Base-by-base conservation (phyloP, 2,329 filamentous ascomycete genomes). In the Alternaria incomplexa region DNA sequence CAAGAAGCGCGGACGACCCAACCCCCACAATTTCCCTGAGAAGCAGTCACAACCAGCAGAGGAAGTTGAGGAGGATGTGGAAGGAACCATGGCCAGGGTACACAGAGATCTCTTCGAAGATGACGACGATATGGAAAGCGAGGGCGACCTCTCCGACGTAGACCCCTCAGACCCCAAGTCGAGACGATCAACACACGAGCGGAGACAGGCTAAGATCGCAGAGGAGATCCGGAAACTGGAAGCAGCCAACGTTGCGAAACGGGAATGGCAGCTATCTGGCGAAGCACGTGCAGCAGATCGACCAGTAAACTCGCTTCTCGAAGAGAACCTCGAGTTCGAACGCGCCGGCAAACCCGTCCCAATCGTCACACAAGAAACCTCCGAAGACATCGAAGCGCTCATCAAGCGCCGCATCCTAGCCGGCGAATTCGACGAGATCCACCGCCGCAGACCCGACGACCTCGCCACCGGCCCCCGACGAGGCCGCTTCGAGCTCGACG, bases 291-390 rank as follows among this genome's bases (percentile, higher is more conserved):
- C 93, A 2, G 85, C 85, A 1, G 93, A 96, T 70, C 88, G 96
- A 36, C 96, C 96, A 0, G 78, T 93, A 57, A 98, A 99, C 83
- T 97, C 95, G 1, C 86, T 99, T 3, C 88, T 99, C 1, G 94
- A 98, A 77, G 89, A 98, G 81, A 93, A 98, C 73, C 87, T 99
- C 25, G 95, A 98, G 69, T 99, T 98, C 76, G 96, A 99, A 81
- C 90, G 96, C 73, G 89, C 93, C 22, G 96, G 96, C 75, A 99
- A 98, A 79, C 95, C 96, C 0, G 91, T 98, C 1, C 93, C 95
- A 2, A 92, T 98, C 64, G 93, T 97, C 77, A 98, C 96, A 0
- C 90, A 92, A 45, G 94, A 97, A 79, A 86, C 96, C 44, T 96
- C 90, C 57, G 94, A 97, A 79, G 90, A 90, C 72, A 96, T 99